Evolutionary conservation across 805 yeast genomes (phyloP).

Genomic region (Pichia gijzeniarum): DNA sequence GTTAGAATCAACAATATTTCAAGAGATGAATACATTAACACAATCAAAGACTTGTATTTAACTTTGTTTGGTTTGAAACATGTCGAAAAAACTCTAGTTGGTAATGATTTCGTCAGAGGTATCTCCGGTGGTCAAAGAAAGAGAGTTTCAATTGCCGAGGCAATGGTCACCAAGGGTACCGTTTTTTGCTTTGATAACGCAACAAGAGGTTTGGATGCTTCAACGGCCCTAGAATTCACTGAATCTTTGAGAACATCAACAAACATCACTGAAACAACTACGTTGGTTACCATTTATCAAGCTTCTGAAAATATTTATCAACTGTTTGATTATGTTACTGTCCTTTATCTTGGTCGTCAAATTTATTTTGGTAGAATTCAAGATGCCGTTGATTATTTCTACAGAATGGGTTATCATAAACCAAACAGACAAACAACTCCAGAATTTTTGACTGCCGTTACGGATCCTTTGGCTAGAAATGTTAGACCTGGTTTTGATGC

Average conservation of each 20-base stretch:
- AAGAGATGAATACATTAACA: conserved; percentile 35
- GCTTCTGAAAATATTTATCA: conserved; percentile 61
- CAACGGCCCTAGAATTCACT: conserved; percentile 42
- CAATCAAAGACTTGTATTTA: conserved; percentile 40
- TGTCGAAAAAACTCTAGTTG: conserved; percentile 57
- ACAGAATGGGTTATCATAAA: conserved; percentile 55
- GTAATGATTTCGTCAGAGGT: conserved; percentile 62
- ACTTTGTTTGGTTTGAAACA: conserved; percentile 54
- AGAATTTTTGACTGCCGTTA: conserved; percentile 59
- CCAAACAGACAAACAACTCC: conserved; percentile 62
- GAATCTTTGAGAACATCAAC: conserved; percentile 56
- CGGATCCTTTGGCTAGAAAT: conserved; percentile 59
- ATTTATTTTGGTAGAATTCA: conserved; percentile 51
- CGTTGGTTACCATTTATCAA: conserved; percentile 11
- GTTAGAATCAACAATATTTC: conserved; percentile 35
- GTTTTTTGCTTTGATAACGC: conserved; percentile 64
- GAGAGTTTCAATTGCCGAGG: conserved; percentile 66
- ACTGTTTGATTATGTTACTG: conserved; percentile 52
- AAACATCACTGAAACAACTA: conserved; percentile 28
- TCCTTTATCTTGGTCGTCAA: conserved; percentile 55
- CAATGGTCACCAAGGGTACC: conserved; percentile 45
- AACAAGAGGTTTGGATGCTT: conserved; percentile 43
- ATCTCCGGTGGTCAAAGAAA: conserved; percentile 71
- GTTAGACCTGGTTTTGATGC: conserved; percentile 35
- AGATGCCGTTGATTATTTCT: conserved; percentile 48